Base-by-base conservation (phyloP, 768 basidiomycete genomes). In the Mycena filopes region DNA sequence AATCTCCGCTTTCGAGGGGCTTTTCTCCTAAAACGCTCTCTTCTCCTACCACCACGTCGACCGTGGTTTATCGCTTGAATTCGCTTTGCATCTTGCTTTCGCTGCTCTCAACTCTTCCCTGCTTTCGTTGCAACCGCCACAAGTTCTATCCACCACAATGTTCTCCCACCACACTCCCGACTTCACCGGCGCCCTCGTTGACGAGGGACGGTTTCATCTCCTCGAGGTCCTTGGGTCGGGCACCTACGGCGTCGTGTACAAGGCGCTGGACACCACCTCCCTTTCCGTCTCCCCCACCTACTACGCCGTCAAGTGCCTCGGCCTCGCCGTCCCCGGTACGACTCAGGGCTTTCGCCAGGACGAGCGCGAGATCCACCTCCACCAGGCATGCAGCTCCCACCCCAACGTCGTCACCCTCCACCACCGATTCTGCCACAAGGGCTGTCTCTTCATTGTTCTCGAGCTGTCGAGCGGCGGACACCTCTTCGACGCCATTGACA, bases 361-460 rank as follows among this genome's bases (percentile, higher is more conserved):
- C 33, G 33, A 46, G 23, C 60, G 42, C 25, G 61, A 63, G 25
- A 50, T 63, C 10, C 10, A 3, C 10, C 41, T 63, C 2, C 62
- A 63, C 29, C 2, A 13, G 4, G n/a, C 2, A 0, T 48, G 46
- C 38, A 23, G 16, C 41, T 4, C 26, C 18, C 62, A 63, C 18
- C 38, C 54, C 4, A 20, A 26, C 41, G n/a, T 63, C 31, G 25
- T 41, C 15, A 31, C 54, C 31, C 31, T 56, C 33, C 80, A 83
- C 69, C 81, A 82, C 38, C 79, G 83, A 31, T 75, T 88, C 66
- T 79, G 82, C 66, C 80, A 85, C 68, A 76, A 79, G 12, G 75
- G 76, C 11, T 81, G 77, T 73, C 58, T 87, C 51, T 88, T 83
- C 77, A 75, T 88, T 64, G 77, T 82, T 49, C 66, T 81, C 56